Evolutionary conservation across 768 basidiomycete species (phyloP), one percentile per base, ranked within the genome.

Genomic region (Paxillus rubicundulus): DNA sequence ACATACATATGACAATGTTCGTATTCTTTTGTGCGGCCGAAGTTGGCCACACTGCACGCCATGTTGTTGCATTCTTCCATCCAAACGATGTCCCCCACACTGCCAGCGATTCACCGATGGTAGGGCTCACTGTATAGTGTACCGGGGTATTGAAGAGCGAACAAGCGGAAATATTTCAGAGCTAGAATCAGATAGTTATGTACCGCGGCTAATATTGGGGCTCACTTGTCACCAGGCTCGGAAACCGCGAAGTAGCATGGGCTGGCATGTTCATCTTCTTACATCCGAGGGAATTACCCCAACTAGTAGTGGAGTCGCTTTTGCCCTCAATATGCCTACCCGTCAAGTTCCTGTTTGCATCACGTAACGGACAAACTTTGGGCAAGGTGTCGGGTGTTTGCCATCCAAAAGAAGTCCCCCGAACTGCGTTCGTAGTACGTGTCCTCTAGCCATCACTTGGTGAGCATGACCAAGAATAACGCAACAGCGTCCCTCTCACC

Each of bases 81-180:
- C 61, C 61, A 5, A 62, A 63, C 20, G 63, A 61, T 45, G 16
- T 47, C 39, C 52, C 54, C 76, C 20, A 54, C 9, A 81, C 79
- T 4, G 73, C 71, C 80, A 82, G 36, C 60, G 68, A 61, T 78
- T 75, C 30, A 80, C 77, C 27, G 9, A 28, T 27, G 28, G 20
- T 30, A 76, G 64, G 70, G 79, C 74, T 42, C 86, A 74, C 52
- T 67, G 64, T 8, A 73, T 79, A 28, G 81, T 62, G 61, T 86
- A 79, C 17, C 81, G 84, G 10, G 81, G 76, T 30, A 75, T 74
- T n/a, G 77, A 62, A 44, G 71, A 71, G 16, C 68, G 85, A 85
- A 81, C 84, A 88, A 4, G 73, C 60, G 20, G 42, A 5, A 24
- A 6, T 24, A 43, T 43, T 21, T 43, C 20, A 24, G 5, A 16